phyloP scores from a whole-genome alignment of 2,329 filamentous ascomycete genomes.

The Botrytis elliptica region DNA sequence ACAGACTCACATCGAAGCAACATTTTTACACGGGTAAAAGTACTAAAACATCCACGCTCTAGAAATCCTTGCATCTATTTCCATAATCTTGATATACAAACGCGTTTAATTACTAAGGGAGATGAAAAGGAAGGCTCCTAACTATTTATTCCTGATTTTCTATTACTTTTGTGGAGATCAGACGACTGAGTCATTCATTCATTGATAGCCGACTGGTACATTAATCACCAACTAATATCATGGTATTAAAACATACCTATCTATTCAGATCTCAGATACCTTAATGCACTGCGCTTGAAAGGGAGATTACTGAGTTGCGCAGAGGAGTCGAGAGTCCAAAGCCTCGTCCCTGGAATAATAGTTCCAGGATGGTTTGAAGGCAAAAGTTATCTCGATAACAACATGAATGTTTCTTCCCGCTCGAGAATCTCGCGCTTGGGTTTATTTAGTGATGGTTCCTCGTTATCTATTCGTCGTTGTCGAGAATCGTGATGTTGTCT shows the following conservation, averaged over 20 bases:
- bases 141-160: no score
- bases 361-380: no score
- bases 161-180: not conserved
- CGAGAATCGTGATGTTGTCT: no score
- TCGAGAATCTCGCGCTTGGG: no score
- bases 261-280: not conserved
- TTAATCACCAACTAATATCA: not conserved
- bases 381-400: no score
- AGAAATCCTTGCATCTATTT: not conserved
- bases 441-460: no score
- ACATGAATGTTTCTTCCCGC: no score
- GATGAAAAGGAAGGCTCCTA: not conserved
- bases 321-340: not conserved
- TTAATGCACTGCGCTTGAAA: not conserved
- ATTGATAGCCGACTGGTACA: not conserved
- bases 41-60: not conserved
- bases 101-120: not conserved
- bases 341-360: no score
- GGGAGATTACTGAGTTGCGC: not conserved
- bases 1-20: not conserved
- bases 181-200: not conserved
- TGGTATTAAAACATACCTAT: not conserved
- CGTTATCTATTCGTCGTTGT: no score
- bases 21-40: accelerated
- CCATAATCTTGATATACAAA: not conserved